Percentiles rank a stretch among this genome's conserved stretches.
phyloP scores from a whole-genome alignment of 2,329 filamentous ascomycete species.

The Alternaria triticina region DNA sequence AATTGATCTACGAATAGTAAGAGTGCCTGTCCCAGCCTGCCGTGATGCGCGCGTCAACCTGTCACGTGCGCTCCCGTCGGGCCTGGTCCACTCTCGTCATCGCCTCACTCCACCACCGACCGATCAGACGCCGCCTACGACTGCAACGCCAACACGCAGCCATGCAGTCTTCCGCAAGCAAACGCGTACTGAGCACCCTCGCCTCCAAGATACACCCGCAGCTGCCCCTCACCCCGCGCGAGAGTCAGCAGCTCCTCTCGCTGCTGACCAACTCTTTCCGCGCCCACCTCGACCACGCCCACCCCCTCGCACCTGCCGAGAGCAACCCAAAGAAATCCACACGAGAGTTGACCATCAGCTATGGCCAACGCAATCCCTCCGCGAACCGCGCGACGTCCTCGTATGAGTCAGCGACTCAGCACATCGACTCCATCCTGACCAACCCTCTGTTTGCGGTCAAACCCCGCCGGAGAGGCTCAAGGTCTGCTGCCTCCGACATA shows the following conservation, averaged over 20 bases:
- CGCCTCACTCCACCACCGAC: conserved; percentile 2
- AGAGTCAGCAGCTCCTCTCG: conserved; percentile 65
- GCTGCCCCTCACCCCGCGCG: conserved; percentile 61
- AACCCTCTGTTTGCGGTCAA: conserved; percentile 57
- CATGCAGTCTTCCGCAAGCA: conserved; percentile 60
- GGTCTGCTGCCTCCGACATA: conserved; percentile 31
- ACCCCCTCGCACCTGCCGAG: conserved; percentile 48
- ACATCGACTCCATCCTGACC: conserved; percentile 58
- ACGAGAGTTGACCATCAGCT: conserved; percentile 6
- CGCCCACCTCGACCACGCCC: conserved; percentile 65
- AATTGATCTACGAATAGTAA: conserved; percentile 11
- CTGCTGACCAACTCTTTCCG: conserved; percentile 69
- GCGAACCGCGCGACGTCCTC: conserved; percentile 39
- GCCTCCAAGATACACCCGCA: conserved; percentile 61
- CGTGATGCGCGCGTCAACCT: conserved; percentile 14
- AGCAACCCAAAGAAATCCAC: not conserved
- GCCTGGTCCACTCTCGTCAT: conserved; percentile 17
- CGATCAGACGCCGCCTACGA: not conserved
- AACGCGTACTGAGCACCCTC: conserved; percentile 49
- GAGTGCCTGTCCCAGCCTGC: conserved; percentile 10
- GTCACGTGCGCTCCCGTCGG: conserved; percentile 15
- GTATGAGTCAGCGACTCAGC: conserved; percentile 50
- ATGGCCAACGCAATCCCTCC: conserved; percentile 13
- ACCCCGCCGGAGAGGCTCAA: conserved; percentile 33
- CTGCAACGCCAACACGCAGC: conserved; percentile 1